A percentile compares a stretch with the other conserved stretches of the same genome.
phyloP scores from a whole-genome alignment of 768 basidiomycete species.

The Hygrocybe punicea region DNA sequence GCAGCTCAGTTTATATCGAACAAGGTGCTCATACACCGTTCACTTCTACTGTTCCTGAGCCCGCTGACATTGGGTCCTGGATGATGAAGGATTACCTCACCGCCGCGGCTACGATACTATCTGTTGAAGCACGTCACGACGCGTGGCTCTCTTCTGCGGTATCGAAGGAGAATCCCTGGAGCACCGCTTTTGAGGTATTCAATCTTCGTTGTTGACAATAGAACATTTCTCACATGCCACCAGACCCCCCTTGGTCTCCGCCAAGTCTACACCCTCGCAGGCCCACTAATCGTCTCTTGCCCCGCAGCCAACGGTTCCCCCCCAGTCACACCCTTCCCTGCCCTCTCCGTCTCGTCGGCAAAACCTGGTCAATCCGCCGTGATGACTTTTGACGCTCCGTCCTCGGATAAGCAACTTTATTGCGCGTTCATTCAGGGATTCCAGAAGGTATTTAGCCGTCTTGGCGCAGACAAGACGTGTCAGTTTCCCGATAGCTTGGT shows the following conservation, averaged over 20 bases:
- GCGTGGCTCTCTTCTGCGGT: conserved; percentile 48
- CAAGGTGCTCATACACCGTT: conserved; percentile 10
- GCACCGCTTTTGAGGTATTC: conserved; percentile 42
- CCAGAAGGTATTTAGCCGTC: conserved; percentile 28
- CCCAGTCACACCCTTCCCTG: conserved; percentile 49
- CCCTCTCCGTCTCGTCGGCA: conserved; percentile 28
- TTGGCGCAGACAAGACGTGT: conserved; percentile 19
- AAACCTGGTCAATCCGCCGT: conserved; percentile 27
- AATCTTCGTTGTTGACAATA: neutral
- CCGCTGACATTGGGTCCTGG: neutral
- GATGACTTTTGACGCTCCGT: conserved; percentile 21
- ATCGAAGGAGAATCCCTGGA: conserved; percentile 42
- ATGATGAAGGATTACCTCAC: conserved; percentile 42
- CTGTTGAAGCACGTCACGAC: conserved; percentile 51
- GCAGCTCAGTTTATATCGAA: conserved; percentile 41
- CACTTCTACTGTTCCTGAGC: neutral
- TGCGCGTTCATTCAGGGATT: conserved; percentile 39
- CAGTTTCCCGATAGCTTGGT: conserved; percentile 25
- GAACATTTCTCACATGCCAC: neutral
- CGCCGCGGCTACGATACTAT: conserved; percentile 57
- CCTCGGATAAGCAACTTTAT: conserved; percentile 21
- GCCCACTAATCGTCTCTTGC: conserved; percentile 46
- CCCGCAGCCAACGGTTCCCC: conserved; percentile 47
- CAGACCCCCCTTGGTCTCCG: conserved; percentile 37
- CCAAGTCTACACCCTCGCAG: conserved; percentile 47